A percentile compares a stretch with the other conserved stretches of the same genome.
Conservation (phyloP, 805 yeast genomes). For the Millerozyma miso region DNA sequence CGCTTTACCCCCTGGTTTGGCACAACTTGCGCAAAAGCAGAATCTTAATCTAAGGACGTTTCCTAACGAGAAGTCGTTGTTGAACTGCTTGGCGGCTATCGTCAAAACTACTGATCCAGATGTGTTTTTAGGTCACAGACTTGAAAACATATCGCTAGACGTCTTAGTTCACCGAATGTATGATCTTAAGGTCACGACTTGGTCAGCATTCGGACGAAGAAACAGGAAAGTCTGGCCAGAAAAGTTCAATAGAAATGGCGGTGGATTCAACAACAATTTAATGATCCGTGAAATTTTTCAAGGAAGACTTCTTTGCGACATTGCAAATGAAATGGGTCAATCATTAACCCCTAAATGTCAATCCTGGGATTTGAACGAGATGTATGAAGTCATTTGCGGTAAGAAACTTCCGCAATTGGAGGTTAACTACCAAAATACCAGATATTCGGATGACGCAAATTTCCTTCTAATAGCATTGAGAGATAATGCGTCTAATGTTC, state of each 20-base stretch:
- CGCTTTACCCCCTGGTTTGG: conserved; percentile 73
- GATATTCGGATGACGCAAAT: conserved; percentile 61
- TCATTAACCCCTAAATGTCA: conserved; percentile 89
- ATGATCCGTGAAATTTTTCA: conserved; percentile 67
- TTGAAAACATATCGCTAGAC: conserved; percentile 75
- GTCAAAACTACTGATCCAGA: conserved; percentile 83
- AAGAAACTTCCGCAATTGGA: conserved; percentile 61
- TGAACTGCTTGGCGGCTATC: conserved; percentile 69
- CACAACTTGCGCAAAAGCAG: conserved; percentile 53
- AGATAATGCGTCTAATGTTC: conserved; percentile 64
- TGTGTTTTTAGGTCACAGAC: conserved; percentile 79
- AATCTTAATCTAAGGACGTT: conserved; percentile 52
- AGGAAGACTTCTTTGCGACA: conserved; percentile 87
- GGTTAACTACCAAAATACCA: conserved; percentile 65
- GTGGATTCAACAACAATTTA: conserved; percentile 44
- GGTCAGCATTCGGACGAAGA: conserved; percentile 83
- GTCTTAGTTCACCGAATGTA: conserved; percentile 77
- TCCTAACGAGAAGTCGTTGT: conserved; percentile 68
- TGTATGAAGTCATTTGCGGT: conserved; percentile 77
- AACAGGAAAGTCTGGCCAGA: conserved; percentile 76
- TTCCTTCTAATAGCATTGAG: conserved; percentile 65
- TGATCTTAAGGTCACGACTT: conserved; percentile 66
- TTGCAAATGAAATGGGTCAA: conserved; percentile 92
- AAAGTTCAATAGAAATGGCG: conserved; percentile 52
- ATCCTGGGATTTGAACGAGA: conserved; percentile 90